Base-by-base conservation (phyloP, 345 rosid genomes). In the Pistacia integerrima region DNA sequence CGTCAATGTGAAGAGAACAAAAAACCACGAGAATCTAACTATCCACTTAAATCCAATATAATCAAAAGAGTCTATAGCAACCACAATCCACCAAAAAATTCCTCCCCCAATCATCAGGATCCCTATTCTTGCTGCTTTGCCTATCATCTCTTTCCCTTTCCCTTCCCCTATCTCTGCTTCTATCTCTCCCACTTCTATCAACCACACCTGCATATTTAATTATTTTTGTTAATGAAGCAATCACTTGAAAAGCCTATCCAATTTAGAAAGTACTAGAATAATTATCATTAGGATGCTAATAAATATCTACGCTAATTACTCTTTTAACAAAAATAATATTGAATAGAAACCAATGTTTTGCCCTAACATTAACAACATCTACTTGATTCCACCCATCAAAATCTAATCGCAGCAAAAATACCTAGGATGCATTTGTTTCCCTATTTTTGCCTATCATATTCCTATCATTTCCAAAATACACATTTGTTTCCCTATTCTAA, bases 161-260 rank as follows among this genome's bases (percentile, higher is more conserved):
- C 56, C 56, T 52, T 17, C 90, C 92, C 80, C 94, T 83, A 35
- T 91, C 98, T 82, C 86, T 89, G 90, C 97, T 93, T 76, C 87
- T 87, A 72, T 92, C 98, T 81, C 91, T 87, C 75, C 90, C 93
- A 54, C 91, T 92, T 82, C 78, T 86, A 35, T 91, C 97, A 68
- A 33, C 70, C 3, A 79, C 87, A 76, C 88, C 98, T 92, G 88
- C 82, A 73, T 49, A 20, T 22, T 2, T 8, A 8, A 49, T 52
- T 18, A 14, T 48, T 30, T 44, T 9, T 6, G 44, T 61, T 17
- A 61, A 61, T 10, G 30, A 63, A 5, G 10, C 44, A 46, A 62
- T 52, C 7, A 38, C 59, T 60, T 8, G 22, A 44, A 20, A 49
- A 8, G 41, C 64, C 25, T 35, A 36, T 51, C 41, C 54, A 72